phyloP scores from a whole-genome alignment of 2,329 filamentous ascomycete genomes.

The Alternaria sp. region DNA sequence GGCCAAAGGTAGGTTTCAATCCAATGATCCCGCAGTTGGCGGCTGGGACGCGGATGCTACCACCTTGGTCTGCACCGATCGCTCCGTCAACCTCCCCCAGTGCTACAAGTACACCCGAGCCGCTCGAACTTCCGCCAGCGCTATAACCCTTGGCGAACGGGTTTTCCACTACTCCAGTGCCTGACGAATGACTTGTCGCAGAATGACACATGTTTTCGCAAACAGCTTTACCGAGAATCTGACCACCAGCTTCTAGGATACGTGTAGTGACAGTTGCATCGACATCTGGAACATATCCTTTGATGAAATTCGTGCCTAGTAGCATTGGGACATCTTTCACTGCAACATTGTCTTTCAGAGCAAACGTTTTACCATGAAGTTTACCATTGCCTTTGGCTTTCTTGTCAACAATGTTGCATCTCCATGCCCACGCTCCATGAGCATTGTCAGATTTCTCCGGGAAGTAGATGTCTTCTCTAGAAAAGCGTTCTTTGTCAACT shows the following conservation, averaged over 20 bases:
- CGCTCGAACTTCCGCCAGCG: constrained; percentile 60
- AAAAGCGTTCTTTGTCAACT: constrained; percentile 47
- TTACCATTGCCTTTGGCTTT: constrained; percentile 28
- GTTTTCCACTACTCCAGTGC: constrained; percentile 58
- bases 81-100: constrained; percentile 56
- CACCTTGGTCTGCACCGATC: constrained; percentile 60
- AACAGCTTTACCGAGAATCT: constrained; percentile 40
- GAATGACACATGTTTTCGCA: constrained; percentile 47
- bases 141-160: constrained; percentile 57
- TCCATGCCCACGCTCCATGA: constrained; percentile 57
- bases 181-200: constrained; percentile 41
- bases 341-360: constrained; percentile 45
- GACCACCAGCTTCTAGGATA: constrained; percentile 39
- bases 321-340: constrained; percentile 45
- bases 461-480: constrained; percentile 41
- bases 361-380: constrained; percentile 49
- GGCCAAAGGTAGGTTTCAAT: constrained; percentile 62
- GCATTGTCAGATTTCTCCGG: constrained; percentile 46
- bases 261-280: constrained; percentile 44
- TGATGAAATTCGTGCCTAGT: constrained; percentile 37
- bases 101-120: constrained; percentile 58
- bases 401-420: constrained; percentile 48
- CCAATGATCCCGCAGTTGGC: constrained; percentile 53
- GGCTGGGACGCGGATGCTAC: constrained; percentile 58
- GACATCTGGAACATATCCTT: constrained; percentile 19